phyloP scores from a whole-genome alignment of 306 rosid genomes.

The Castanopsis chinensis region DNA sequence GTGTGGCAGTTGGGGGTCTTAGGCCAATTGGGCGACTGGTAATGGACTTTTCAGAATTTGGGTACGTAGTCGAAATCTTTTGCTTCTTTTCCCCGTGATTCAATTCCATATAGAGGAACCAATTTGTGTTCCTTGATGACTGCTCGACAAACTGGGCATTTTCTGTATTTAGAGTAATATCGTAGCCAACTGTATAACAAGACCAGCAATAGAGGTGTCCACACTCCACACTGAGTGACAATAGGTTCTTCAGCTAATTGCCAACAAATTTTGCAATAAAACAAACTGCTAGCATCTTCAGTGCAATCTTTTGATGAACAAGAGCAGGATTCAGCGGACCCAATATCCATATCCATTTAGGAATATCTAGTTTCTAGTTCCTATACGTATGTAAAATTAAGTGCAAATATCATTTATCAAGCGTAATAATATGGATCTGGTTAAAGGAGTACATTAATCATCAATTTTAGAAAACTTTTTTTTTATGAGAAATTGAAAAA shows the following conservation, averaged over 20 bases:
- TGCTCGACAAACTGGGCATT: conserved; percentile 1
- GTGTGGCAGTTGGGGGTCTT: not conserved
- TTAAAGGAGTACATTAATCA: no score
- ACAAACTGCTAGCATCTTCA: not conserved
- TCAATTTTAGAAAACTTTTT: not conserved
- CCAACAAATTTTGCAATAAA: conserved; percentile 25
- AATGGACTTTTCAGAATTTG: not conserved
- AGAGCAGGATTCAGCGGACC: no score
- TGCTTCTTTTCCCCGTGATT: not conserved
- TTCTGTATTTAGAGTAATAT: not conserved
- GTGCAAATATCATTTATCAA: no score
- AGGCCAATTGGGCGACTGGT: not conserved
- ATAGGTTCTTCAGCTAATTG: conserved; percentile 20
- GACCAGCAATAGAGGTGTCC: conserved; percentile 26
- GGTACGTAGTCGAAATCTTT: not conserved
- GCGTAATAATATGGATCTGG: no score
- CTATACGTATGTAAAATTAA: no score
- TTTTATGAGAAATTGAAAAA: no score
- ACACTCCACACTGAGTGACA: conserved; percentile 21
- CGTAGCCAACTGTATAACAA: conserved; percentile 21
- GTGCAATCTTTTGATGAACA: no score
- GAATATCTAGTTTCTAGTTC: no score
- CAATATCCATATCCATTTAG: no score
- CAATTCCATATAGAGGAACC: conserved; percentile 10
- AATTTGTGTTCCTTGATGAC: not conserved